Percentiles rank a stretch among this genome's conserved stretches.
These are phyloP conservation scores for Diaporthe sp. DNA, from an alignment of 2,329 filamentous ascomycete genomes.

Conservation along the genomic window DNA sequence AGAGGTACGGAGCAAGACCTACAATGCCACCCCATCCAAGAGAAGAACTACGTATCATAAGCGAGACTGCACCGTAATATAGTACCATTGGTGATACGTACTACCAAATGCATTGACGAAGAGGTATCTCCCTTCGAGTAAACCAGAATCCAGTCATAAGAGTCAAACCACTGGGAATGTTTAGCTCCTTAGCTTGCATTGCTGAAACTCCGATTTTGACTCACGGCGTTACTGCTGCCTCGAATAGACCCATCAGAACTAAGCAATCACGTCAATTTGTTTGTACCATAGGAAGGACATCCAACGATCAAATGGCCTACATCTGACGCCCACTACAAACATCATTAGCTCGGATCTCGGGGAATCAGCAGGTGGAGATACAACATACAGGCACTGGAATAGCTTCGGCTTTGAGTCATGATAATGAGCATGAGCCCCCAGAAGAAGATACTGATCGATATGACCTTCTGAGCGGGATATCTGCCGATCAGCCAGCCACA, in stretches of 20 bases:
- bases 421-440: slow-evolving; percentile 52
- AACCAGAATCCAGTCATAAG: slow-evolving; percentile 54
- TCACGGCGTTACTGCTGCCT: slow-evolving; percentile 49
- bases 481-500: slow-evolving; percentile 54
- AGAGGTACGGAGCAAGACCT: not conserved
- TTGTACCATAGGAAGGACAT: not conserved
- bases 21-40: not conserved
- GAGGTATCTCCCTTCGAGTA: slow-evolving; percentile 50
- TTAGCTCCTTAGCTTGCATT: too few species aligned
- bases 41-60: not conserved
- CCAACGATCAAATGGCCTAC: not conserved
- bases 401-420: slow-evolving; percentile 48
- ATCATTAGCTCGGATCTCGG: too few species aligned
- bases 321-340: not conserved
- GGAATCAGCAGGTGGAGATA: too few species aligned
- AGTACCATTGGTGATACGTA: slow-evolving; percentile 2
- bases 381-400: not conserved
- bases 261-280: not conserved
- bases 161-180: slow-evolving; percentile 41
- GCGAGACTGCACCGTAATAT: not conserved
- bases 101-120: slow-evolving; percentile 52
- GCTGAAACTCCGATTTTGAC: too few species aligned
- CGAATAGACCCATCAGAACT: slow-evolving; percentile 50
- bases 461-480: slow-evolving; percentile 51
- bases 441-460: slow-evolving; percentile 47